A percentile compares a stretch with the other conserved stretches of the same genome.
Conservation (phyloP, 495 filamentous ascomycete genomes). For the Aspergillus avenaceus region DNA sequence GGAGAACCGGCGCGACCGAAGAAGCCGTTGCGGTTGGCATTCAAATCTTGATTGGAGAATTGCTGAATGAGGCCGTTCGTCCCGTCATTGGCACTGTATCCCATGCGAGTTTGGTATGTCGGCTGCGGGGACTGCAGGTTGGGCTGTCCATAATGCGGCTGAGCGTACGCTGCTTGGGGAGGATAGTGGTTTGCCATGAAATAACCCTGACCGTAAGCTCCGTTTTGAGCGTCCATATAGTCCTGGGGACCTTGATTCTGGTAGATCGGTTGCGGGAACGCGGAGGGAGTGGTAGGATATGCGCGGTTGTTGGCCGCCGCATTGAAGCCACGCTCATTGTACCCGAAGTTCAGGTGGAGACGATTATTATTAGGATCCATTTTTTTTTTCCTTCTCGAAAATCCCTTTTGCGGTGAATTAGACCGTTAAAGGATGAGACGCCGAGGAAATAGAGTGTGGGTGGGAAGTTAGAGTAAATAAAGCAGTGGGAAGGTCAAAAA, state of each 20-base stretch:
- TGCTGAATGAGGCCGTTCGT: slow-evolving; percentile 87
- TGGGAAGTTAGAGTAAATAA: too few relatives aligned
- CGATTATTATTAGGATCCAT: slow-evolving; percentile 56
- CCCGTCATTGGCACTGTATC: slow-evolving; percentile 52
- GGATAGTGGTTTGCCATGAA: slow-evolving; percentile 57
- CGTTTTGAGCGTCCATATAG: slow-evolving; percentile 44
- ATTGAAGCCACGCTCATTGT: slow-evolving; percentile 59
- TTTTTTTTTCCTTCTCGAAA: too few relatives aligned
- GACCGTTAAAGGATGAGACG: slow-evolving; percentile 14
- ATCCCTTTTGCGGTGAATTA: slow-evolving; percentile 9
- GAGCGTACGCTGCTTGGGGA: slow-evolving; percentile 57
- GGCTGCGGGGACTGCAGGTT: slow-evolving; percentile 48
- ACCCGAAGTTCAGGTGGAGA: slow-evolving; percentile 67
- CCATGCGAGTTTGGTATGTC: slow-evolving; percentile 45
- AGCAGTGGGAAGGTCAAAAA: too few relatives aligned
- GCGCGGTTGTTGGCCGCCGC: slow-evolving; percentile 63
- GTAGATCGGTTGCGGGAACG: slow-evolving; percentile 88
- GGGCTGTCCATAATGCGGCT: slow-evolving; percentile 67
- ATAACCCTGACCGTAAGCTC: slow-evolving; percentile 55
- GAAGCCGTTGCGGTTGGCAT: slow-evolving; percentile 61
- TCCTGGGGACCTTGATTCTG: slow-evolving; percentile 58
- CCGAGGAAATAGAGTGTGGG: slow-evolving; percentile 20
- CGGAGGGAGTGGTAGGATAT: slow-evolving; percentile 95
- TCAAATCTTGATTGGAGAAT: slow-evolving; percentile 95
- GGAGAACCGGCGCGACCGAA: slow-evolving; percentile 70